A percentile compares a stretch with the other conserved stretches of the same genome.
Conservation (phyloP, 495 filamentous ascomycete genomes). For the Aspergillus mulundensis region DNA sequence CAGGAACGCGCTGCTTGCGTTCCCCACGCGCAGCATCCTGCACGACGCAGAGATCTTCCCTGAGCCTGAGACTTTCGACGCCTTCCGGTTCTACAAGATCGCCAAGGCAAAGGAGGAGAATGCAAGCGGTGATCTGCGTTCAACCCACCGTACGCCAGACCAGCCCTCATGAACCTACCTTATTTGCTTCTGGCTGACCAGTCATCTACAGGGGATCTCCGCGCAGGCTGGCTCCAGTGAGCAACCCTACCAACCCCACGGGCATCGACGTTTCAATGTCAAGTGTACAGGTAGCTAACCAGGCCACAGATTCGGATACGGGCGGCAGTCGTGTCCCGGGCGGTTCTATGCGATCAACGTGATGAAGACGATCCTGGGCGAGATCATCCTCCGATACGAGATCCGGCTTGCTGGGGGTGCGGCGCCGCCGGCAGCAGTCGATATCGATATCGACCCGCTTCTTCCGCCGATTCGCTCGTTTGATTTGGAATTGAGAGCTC, state of each 20-base stretch:
- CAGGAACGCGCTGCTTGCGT: neutral
- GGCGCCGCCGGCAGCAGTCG: no score
- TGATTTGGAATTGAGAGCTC: no score
- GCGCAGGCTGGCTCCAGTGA: neutral
- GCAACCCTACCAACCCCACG: neutral
- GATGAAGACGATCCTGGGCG: neutral
- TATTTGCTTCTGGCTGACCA: no score
- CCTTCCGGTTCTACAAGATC: neutral
- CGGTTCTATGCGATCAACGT: neutral
- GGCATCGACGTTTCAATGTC: no score
- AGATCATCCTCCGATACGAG: conserved; percentile 1
- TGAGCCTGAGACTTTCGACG: neutral
- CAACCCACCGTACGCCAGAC: no score
- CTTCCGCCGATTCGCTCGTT: no score
- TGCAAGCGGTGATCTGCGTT: no score
- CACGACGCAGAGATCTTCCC: neutral
- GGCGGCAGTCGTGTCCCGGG: neutral
- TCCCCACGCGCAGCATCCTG: neutral
- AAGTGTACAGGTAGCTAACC: no score
- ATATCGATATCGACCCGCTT: no score
- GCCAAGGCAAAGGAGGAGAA: neutral
- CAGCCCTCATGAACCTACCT: no score
- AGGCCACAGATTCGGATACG: neutral
- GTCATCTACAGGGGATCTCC: neutral
- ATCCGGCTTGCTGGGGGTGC: neutral